Conservation (phyloP, 768 basidiomycete genomes). For the Lentinula guzmanii region DNA sequence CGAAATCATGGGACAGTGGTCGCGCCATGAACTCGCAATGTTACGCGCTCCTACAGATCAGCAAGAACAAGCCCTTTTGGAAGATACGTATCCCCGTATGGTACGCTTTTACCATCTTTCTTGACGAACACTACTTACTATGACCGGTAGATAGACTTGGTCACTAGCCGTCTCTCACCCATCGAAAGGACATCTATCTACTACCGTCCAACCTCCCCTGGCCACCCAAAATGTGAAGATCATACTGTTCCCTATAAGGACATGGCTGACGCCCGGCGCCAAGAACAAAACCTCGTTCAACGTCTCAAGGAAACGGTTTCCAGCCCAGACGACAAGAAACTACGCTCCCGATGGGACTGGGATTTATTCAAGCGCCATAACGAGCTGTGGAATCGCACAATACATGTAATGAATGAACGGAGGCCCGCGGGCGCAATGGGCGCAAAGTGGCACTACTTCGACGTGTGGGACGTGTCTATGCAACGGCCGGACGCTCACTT, state of each 20-base stretch:
- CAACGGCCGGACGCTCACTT: slow-evolving; percentile 23
- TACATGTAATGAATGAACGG: slow-evolving; percentile 11
- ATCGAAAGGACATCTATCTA: slow-evolving; percentile 15
- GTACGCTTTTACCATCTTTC: slow-evolving; percentile 6
- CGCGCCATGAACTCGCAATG: slow-evolving; percentile 21
- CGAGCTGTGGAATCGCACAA: slow-evolving; percentile 7
- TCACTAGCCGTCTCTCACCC: slow-evolving; percentile 15
- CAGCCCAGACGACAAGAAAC: slow-evolving; percentile 12
- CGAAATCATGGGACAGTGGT: slow-evolving; percentile 16
- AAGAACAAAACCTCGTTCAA: slow-evolving; percentile 14
- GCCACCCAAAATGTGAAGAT: slow-evolving; percentile 17
- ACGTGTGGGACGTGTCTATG: slow-evolving; percentile 19
- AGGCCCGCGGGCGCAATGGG: slow-evolving; percentile 2
- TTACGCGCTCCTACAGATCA: slow-evolving; percentile 17
- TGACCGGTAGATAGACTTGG: slow-evolving; percentile 11
- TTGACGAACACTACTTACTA: not conserved
- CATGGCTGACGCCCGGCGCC: slow-evolving; percentile 11
- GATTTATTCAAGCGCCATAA: slow-evolving; percentile 20
- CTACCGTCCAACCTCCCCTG: slow-evolving; percentile 22
- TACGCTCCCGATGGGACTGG: slow-evolving; percentile 21
- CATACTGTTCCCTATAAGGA: slow-evolving; percentile 15
- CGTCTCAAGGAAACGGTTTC: slow-evolving; percentile 15
- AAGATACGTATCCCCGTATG: slow-evolving; percentile 23
- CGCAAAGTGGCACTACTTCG: slow-evolving; percentile 20
- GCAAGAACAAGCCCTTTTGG: slow-evolving; percentile 20